A percentile compares a stretch with the other conserved stretches of the same genome.
phyloP scores from a whole-genome alignment of 2,329 filamentous ascomycete species.

The Aspergillus melleus region DNA sequence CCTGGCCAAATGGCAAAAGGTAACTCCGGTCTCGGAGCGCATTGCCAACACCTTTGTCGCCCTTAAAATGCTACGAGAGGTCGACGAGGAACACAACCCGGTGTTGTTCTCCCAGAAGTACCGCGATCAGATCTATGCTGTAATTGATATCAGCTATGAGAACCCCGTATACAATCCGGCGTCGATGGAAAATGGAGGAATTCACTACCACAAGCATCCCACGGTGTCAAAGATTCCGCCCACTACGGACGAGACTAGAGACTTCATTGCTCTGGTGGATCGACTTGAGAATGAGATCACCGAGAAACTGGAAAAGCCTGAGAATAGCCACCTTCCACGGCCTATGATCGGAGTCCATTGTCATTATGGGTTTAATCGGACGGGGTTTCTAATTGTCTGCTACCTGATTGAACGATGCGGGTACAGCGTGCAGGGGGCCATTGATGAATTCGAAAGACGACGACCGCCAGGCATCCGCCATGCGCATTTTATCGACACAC shows the following conservation, averaged over 20 bases:
- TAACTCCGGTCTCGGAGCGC: constrained; percentile 72
- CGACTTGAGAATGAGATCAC: constrained; percentile 59
- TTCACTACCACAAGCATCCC: constrained; percentile 81
- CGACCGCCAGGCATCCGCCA: constrained; percentile 85
- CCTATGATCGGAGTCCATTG: constrained; percentile 79
- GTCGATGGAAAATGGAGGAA: constrained; percentile 64
- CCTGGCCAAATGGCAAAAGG: constrained; percentile 82
- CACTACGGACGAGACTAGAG: constrained; percentile 57
- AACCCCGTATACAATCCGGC: constrained; percentile 83
- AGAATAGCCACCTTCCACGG: constrained; percentile 36
- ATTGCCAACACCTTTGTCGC: constrained; percentile 81
- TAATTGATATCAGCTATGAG: constrained; percentile 90
- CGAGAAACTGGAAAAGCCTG: constrained; percentile 44
- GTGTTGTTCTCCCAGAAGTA: constrained; percentile 68
- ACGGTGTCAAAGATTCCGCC: constrained; percentile 92
- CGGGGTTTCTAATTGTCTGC: constrained; percentile 84
- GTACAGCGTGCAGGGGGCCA: constrained; percentile 71
- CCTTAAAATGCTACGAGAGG: constrained; percentile 89
- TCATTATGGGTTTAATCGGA: constrained; percentile 94
- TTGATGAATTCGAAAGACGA: constrained; percentile 71
- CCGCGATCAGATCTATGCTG: constrained; percentile 66
- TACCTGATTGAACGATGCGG: constrained; percentile 83
- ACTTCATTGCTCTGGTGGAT: constrained; percentile 62
- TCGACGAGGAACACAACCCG: constrained; percentile 80
- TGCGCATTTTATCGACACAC: constrained; percentile 79